Evolutionary conservation across 352 stramenopile genomes (phyloP), one percentile per base, ranked within the genome.

Genomic region (Thraustotheca clavata): DNA sequence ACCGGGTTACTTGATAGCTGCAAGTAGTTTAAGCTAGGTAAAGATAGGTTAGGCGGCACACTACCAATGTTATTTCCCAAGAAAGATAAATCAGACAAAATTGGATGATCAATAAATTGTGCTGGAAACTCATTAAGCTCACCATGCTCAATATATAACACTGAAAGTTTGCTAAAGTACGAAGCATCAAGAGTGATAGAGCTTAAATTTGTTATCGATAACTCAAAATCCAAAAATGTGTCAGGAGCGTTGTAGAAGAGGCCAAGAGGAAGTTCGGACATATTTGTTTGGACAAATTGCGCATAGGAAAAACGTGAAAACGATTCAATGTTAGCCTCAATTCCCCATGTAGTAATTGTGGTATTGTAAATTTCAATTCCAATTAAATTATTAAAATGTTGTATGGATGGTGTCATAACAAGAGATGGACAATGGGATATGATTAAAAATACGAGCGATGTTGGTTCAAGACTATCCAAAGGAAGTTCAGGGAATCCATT

Each of bases 341-440:
- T 60, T 4, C 67, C 16, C 75, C 75, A 83, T 7, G 72, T 27
- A 2, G 68, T 20, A 26, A 83, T 47, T 0, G 70, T 72, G 18
- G 68, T 61, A 60, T 83, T 83, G 65, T 80, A 80, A 48, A 83
- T 59, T 49, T 83, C 72, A 32, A 83, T 48, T n/a, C 60, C 62
- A 8, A 74, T 57, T 4, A 83, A 67, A 12, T 70, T 73, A 11
- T 16, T 20, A 20, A 83, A 79, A 3, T 16, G 40, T 7, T 66
- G 70, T 49, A 80, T 71, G 1, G 71, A 31, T 7, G 50, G 27
- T 0, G 73, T 54, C 40, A 83, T 59, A 3, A 46, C 36, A 14
- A 83, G 34, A 0, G 60, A 62, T 0, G 68, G 52, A n/a, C 73
- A 83, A 39, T 79, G 73, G 7, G 73, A 70, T 35, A 83, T 55